Percentiles rank a stretch among this genome's conserved stretches.
phyloP scores from a whole-genome alignment of 2,329 filamentous ascomycete species.

The Clonostachys byssicola region DNA sequence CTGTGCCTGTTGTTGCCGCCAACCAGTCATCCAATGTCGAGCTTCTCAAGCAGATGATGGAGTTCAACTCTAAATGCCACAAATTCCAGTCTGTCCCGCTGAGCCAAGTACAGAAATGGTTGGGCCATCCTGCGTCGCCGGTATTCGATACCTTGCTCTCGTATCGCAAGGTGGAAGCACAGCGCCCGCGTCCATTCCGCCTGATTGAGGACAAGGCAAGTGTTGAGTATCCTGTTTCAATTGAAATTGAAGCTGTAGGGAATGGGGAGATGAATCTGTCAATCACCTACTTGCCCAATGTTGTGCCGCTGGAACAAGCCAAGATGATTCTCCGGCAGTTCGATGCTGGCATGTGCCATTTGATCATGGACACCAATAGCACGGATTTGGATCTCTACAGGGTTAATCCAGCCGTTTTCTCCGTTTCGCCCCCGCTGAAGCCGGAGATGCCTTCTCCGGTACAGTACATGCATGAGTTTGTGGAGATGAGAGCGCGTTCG shows the following conservation, averaged over 20 bases:
- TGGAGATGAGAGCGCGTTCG: conserved; percentile 57
- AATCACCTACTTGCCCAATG: conserved; percentile 59
- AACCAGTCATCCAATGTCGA: conserved; percentile 48
- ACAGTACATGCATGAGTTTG: conserved; percentile 69
- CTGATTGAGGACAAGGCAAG: conserved; percentile 61
- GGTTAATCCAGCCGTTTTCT: conserved; percentile 42
- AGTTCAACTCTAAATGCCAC: conserved; percentile 58
- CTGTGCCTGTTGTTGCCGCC: conserved; percentile 66
- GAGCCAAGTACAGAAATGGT: conserved; percentile 66
- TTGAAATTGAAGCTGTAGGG: conserved; percentile 65
- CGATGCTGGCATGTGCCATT: conserved; percentile 58
- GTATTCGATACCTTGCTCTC: conserved; percentile 85
- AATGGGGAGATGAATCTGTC: conserved; percentile 51
- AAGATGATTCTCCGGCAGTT: conserved; percentile 65
- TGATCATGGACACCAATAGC: conserved; percentile 44
- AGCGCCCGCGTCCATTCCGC: conserved; percentile 40
- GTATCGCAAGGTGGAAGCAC: conserved; percentile 60
- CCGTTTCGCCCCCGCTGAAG: conserved; percentile 60
- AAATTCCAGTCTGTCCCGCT: conserved; percentile 71
- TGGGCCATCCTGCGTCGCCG: conserved; percentile 57
- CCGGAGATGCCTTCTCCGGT: conserved; percentile 53
- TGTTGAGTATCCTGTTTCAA: conserved; percentile 74
- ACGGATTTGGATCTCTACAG: conserved; percentile 29
- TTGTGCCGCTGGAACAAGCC: conserved; percentile 68
- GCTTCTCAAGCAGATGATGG: conserved; percentile 60